These are phyloP conservation scores for Capronia americana DNA, from an alignment of 2,329 filamentous ascomycete species.

Conservation along the genomic window DNA sequence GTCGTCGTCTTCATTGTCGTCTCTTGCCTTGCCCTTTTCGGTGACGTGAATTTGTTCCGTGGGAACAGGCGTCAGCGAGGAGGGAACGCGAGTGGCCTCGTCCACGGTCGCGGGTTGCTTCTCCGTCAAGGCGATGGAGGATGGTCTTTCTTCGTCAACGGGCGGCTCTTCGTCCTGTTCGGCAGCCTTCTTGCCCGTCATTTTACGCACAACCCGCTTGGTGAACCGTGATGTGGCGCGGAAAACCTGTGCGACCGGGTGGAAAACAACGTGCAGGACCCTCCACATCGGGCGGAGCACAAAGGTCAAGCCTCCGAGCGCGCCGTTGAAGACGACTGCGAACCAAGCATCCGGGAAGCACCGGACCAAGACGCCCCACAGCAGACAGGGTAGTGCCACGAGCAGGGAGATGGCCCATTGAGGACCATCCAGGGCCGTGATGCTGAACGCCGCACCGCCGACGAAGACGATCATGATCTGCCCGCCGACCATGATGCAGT, in stretches of 20 bases:
- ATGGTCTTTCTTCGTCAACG: slow-evolving; percentile 26
- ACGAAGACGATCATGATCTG: slow-evolving; percentile 91
- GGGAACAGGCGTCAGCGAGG: not conserved
- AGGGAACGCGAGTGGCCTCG: not conserved
- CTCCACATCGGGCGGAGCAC: slow-evolving; percentile 54
- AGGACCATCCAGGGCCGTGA: slow-evolving; percentile 69
- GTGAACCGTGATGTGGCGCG: slow-evolving; percentile 36
- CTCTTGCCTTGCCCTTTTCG: not conserved
- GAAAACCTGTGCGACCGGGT: slow-evolving; percentile 42
- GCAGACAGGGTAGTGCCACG: slow-evolving; percentile 82
- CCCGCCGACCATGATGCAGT: slow-evolving; percentile 82
- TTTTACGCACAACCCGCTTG: slow-evolving; percentile 34
- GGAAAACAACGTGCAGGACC: slow-evolving; percentile 42
- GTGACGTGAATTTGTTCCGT: not conserved
- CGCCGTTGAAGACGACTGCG: slow-evolving; percentile 53
- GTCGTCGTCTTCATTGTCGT: not conserved
- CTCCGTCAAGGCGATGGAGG: slow-evolving; percentile 10
- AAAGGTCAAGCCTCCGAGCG: slow-evolving; percentile 61
- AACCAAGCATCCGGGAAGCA: slow-evolving; percentile 75
- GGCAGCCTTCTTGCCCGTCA: slow-evolving; percentile 30
- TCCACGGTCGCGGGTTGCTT: slow-evolving; percentile 5
- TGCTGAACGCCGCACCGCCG: slow-evolving; percentile 80
- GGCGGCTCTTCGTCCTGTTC: slow-evolving; percentile 23
- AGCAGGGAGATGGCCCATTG: slow-evolving; percentile 91
- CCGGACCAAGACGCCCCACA: slow-evolving; percentile 80